phyloP scores from a whole-genome alignment of 441 rosid genomes.

The Gossypium schwendimanii region DNA sequence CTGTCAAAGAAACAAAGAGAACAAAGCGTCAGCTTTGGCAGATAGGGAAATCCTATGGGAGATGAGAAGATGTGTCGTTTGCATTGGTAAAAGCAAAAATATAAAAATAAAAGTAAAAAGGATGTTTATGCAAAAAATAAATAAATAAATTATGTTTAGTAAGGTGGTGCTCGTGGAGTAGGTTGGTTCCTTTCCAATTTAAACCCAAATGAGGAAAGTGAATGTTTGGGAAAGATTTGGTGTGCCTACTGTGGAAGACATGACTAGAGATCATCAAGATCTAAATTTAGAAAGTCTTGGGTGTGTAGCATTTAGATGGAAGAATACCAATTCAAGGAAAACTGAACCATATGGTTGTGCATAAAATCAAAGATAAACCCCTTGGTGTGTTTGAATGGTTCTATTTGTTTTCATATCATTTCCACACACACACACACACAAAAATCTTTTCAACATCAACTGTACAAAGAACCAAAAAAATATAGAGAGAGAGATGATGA shows the following conservation, averaged over 20 bases:
- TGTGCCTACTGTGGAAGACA: conserved; percentile 38
- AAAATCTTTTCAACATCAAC: conserved; percentile 8
- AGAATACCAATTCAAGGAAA: conserved; percentile 28
- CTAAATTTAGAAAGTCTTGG: conserved; percentile 31
- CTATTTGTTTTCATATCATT: neutral
- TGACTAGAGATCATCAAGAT: conserved; percentile 34
- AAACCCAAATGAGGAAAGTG: conserved; percentile 48
- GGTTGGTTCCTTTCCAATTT: neutral
- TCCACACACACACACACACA: neutral
- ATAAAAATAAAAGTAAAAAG: neutral
- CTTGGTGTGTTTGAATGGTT: too few relatives aligned
- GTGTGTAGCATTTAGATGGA: conserved; percentile 11
- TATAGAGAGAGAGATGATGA: neutral
- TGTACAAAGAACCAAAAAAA: neutral
- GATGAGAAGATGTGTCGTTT: neutral
- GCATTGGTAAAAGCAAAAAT: conserved; percentile 1
- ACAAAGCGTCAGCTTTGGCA: conserved; percentile 6
- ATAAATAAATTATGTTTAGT: neutral
- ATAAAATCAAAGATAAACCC: conserved; percentile 31
- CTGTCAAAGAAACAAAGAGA: conserved; percentile 29
- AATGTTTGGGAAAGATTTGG: conserved; percentile 24
- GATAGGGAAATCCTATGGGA: neutral
- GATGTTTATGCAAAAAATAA: neutral
- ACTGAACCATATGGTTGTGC: conserved; percentile 11
- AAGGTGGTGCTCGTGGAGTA: neutral